These are phyloP conservation scores for Verruconis gallopava DNA, from an alignment of 2,329 filamentous ascomycete species.

Conservation along the genomic window DNA sequence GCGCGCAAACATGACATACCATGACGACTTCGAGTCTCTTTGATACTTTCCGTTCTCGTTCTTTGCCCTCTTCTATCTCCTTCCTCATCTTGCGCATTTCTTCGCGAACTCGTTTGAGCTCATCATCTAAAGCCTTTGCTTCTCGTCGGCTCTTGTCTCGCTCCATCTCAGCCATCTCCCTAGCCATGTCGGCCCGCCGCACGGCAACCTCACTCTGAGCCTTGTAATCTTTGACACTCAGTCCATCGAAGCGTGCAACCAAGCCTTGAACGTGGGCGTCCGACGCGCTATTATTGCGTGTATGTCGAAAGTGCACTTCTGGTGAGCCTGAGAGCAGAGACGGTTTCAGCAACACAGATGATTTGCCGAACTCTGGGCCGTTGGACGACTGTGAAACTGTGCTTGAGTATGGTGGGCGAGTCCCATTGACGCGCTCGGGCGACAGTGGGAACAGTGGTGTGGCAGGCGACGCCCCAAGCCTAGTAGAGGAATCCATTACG, in stretches of 20 bases:
- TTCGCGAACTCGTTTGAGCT: constrained; percentile 50
- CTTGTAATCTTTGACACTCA: constrained; percentile 40
- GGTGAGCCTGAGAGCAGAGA: constrained; percentile 36
- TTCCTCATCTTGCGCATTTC: constrained; percentile 44
- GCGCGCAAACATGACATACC: constrained; percentile 42
- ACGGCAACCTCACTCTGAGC: constrained; percentile 31
- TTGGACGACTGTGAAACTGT: constrained; percentile 19
- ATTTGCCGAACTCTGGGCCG: constrained; percentile 18
- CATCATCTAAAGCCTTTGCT: constrained; percentile 58
- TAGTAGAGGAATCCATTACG: constrained; percentile 1
- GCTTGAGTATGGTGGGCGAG: constrained; percentile 21
- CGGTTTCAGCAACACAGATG: constrained; percentile 11
- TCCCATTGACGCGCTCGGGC: constrained; percentile 48
- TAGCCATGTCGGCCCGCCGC: constrained; percentile 29
- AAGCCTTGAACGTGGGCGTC: constrained; percentile 28
- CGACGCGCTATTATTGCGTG: constrained; percentile 21
- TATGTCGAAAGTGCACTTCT: constrained; percentile 27
- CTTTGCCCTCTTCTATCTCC: constrained; percentile 51
- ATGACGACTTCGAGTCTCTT: constrained; percentile 56
- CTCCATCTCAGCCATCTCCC: constrained; percentile 23
- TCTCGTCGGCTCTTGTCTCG: constrained; percentile 36
- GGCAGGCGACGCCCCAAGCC: constrained; percentile 40
- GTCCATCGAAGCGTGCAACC: constrained; percentile 60
- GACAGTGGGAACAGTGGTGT: constrained; percentile 48
- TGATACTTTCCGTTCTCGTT: constrained; percentile 51